Base-by-base conservation (phyloP, 1,139 yeast genomes). In the Blastobotrys buckinghamii region DNA sequence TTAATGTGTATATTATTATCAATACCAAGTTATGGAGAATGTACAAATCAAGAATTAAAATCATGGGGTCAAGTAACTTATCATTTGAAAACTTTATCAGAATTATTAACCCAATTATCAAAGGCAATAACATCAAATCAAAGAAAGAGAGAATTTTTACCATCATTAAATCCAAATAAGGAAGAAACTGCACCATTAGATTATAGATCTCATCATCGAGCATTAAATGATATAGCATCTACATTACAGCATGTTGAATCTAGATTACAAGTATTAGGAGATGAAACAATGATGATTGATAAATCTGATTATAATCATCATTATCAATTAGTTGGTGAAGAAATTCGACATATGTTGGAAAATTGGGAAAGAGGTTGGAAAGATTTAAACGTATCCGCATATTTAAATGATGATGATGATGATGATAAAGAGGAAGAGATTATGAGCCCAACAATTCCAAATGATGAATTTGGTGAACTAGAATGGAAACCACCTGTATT, bases 1-100 rank as follows among this genome's bases (percentile, higher is more conserved):
- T 57, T 71, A 34, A 56, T 74, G 9, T 72, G 77, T 59, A 63
- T 71, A 35, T 53, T 74, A 30, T 54, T 75, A 39, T 69, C 77
- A 1, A 59, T 69, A 33, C 59, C 63, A 10, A 55, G 71, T 6
- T 42, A 51, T 6, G 70, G 71, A 6, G 58, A 49, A 13, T 55
- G 58, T 44, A 36, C 46, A 6, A 40, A 36, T 12, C 34, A 26
- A 7, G 70, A 68, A 47, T 52, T 60, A 5, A 53, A 54, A 20
- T 50, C 55, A 13, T 71, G 74, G 74, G 52, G 60, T 2, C 48
- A 54, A 13, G 58, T 65, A 6, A 61, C 60, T 16, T 65, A 63
- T 46, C 60, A 64, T 26, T 45, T 69, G 34, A 57, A 58, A 39
- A 49, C 55, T 15, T 47, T 61, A 16, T 45, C 63, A n/a, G 62